Evolutionary conservation across 306 rosid genomes (phyloP), one percentile per base, ranked within the genome.

Genomic region (Pyrus betulifolia): DNA sequence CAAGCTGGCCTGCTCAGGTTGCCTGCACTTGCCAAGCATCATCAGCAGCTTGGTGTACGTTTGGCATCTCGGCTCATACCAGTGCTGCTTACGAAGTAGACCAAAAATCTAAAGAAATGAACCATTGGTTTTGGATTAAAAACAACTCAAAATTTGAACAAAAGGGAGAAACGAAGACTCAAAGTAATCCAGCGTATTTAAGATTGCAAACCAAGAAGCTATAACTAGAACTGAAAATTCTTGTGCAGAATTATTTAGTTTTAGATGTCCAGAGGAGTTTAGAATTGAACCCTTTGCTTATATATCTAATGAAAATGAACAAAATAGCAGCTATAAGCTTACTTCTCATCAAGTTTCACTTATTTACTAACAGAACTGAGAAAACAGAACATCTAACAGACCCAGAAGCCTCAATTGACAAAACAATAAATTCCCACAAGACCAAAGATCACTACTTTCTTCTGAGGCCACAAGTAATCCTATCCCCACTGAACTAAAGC

Each of bases 21-120:
- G 92, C 83, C 82, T 85, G 88, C 94, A 90, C 83, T 80, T 94
- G 61, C 97, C 92, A 70, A 94, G 97, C 96, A 91, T 86, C 94
- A 91, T 85, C 82, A 91, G 71, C 70, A 94, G 63, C 74, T 84
- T 91, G 35, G 95, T 78, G 78, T 94, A 94, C 12, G 97, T 91
- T 82, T 86, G 94, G 82, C 94, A 82, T 86, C 97, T 89, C 7
- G 97, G 91, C 78, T 86, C 82, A 67, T 94, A 94, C 98, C 98
- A 94, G 7, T 75, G 77, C 76, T 94, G 98, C 86, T 88, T 82
- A 42, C 97, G 94, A 68, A 94, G 95, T 51, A 94, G 85, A n/a
- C 81, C 87, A 69, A 94, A 94, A 74, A 89, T 85, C 98, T 94
- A 82, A 72, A 79, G 66, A 67, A 78, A 52, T 42, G 31, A 67